Conservation (phyloP, 2,329 filamentous ascomycete species). For the Botrytis sinoallii region DNA sequence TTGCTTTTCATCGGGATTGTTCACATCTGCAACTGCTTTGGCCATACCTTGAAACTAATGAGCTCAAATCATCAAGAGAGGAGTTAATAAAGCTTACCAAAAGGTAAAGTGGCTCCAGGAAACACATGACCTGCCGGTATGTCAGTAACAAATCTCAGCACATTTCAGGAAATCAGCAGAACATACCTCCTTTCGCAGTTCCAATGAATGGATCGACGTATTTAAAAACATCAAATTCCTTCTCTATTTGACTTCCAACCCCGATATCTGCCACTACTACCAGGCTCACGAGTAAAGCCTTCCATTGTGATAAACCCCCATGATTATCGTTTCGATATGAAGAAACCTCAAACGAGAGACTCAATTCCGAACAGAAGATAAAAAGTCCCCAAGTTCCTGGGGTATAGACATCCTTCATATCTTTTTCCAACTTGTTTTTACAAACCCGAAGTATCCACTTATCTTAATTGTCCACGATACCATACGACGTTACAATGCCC, state of each 20-base stretch:
- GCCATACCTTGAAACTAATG: slow-evolving; percentile 41
- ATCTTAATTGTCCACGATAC: background rate
- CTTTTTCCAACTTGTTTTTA: background rate
- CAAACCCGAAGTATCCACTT: background rate
- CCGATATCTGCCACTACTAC: background rate
- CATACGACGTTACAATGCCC: slow-evolving; percentile 17
- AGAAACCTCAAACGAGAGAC: background rate
- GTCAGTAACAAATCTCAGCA: background rate
- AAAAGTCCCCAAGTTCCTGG: background rate
- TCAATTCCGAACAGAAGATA: background rate
- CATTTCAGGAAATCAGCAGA: background rate
- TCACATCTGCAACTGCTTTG: slow-evolving; percentile 54
- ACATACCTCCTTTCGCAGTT: slow-evolving; percentile 48
- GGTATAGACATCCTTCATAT: slow-evolving; percentile 1
- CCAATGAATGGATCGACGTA: slow-evolving; percentile 53
- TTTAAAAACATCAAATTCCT: slow-evolving; percentile 39
- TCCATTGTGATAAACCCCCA: slow-evolving; percentile 1
- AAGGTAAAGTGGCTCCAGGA: slow-evolving; percentile 53
- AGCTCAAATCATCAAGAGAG: background rate
- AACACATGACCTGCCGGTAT: slow-evolving; percentile 47
- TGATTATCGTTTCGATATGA: background rate
- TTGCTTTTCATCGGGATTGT: slow-evolving; percentile 49
- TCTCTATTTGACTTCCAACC: background rate
- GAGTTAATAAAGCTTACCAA: slow-evolving; percentile 38
- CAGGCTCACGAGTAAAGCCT: background rate